A percentile compares a stretch with the other conserved stretches of the same genome.
Conservation (phyloP, 371 early-diverging fungal species). For the Rhizopus microsporus region DNA sequence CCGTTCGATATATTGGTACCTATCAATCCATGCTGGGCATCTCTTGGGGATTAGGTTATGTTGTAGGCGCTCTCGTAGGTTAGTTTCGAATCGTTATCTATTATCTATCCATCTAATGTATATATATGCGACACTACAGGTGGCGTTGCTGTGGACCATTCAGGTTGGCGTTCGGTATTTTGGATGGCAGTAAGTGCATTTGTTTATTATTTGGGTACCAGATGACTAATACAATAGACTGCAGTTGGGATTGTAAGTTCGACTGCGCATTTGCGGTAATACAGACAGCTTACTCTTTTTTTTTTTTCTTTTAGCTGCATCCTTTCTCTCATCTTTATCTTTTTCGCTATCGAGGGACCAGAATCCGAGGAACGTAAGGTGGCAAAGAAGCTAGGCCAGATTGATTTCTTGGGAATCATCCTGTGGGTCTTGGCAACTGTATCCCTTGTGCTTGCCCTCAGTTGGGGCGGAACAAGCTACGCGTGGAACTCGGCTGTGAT, state of each 20-base stretch:
- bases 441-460: conserved; percentile 33
- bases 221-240: not conserved
- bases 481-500: conserved; percentile 52
- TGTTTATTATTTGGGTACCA: not conserved
- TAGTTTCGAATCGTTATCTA: not conserved
- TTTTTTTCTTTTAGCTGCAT: conserved; percentile 17
- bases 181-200: conserved; percentile 40
- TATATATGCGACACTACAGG: conserved; percentile 14
- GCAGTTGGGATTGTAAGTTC: conserved; percentile 39
- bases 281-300: not conserved
- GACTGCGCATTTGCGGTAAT: not conserved
- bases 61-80: conserved; percentile 62
- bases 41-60: conserved; percentile 59
- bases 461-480: conserved; percentile 47
- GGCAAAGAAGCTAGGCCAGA: conserved; percentile 3
- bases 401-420: conserved; percentile 35
- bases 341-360: conserved; percentile 26
- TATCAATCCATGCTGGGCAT: conserved; percentile 55
- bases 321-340: conserved; percentile 23
- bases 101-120: not conserved
- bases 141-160: conserved; percentile 29
- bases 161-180: conserved; percentile 44
- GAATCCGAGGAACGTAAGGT: not conserved
- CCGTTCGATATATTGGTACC: conserved; percentile 61
- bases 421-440: conserved; percentile 34